Conservation (phyloP, 192 early-diverging fungal species). For the Oehlia diaphana region DNA sequence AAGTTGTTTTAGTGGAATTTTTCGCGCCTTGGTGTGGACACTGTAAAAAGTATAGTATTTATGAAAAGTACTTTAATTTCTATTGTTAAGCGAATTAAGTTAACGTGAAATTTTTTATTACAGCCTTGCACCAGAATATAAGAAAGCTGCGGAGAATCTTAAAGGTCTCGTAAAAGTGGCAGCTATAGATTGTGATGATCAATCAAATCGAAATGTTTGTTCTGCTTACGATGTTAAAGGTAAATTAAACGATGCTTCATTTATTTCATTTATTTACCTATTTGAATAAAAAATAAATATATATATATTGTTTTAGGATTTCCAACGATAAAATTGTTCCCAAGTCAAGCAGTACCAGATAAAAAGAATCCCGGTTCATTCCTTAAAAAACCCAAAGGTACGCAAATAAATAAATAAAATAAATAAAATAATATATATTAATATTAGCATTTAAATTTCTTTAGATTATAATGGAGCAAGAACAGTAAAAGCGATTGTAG, state of each 20-base stretch:
- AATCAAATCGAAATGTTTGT: slow-evolving; percentile 76
- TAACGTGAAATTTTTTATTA: neutral
- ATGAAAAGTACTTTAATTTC: neutral
- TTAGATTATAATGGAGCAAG: slow-evolving; percentile 74
- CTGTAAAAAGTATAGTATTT: slow-evolving; percentile 68
- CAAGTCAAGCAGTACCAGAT: slow-evolving; percentile 37
- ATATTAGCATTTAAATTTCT: slow-evolving; percentile 29
- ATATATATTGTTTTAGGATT: slow-evolving; percentile 55
- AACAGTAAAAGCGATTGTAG: slow-evolving; percentile 73
- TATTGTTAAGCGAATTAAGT: neutral
- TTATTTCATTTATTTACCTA: neutral
- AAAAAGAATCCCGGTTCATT: slow-evolving; percentile 46
- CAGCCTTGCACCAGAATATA: slow-evolving; percentile 82
- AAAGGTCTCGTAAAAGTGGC: slow-evolving; percentile 83
- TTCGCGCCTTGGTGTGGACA: slow-evolving; percentile 98
- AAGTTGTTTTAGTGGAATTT: slow-evolving; percentile 88
- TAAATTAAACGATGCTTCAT: slow-evolving; percentile 23
- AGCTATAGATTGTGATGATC: slow-evolving; percentile 91
- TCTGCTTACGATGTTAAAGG: slow-evolving; percentile 78
- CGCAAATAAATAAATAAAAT: neutral
- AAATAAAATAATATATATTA: neutral
- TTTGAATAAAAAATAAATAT: neutral
- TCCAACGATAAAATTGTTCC: slow-evolving; percentile 85
- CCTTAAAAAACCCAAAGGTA: slow-evolving; percentile 39
- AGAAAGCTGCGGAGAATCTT: slow-evolving; percentile 82